A percentile compares a stretch with the other conserved stretches of the same genome.
These are phyloP conservation scores for Pseudocercospora fuligena DNA, from an alignment of 2,329 filamentous ascomycete genomes.

Conservation along the genomic window DNA sequence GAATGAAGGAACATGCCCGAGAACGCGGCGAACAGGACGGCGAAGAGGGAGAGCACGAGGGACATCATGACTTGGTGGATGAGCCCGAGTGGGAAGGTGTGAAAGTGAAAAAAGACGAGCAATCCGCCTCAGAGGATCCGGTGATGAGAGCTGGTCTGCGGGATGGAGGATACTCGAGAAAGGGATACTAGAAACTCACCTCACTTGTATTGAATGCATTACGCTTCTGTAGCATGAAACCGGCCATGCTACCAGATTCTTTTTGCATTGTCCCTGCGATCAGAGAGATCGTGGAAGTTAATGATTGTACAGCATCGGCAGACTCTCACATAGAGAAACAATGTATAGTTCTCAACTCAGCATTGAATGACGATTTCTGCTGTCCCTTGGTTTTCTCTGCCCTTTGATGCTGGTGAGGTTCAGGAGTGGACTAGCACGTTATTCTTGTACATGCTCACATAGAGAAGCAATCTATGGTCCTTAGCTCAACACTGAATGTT, in stretches of 20 bases:
- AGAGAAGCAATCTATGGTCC: neutral
- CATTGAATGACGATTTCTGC: no score
- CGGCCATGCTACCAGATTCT: neutral
- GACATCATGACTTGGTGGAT: constrained; percentile 41
- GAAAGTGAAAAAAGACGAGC: constrained; percentile 36
- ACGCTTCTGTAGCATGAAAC: neutral
- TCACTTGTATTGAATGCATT: neutral
- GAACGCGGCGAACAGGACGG: constrained; percentile 30
- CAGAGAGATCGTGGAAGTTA: neutral
- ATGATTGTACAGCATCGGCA: neutral
- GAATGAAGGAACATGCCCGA: constrained; percentile 43
- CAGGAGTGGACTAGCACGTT: neutral
- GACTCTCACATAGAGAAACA: neutral
- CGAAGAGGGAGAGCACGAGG: constrained; percentile 37
- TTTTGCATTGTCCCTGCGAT: neutral
- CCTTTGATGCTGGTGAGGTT: no score
- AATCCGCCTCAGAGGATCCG: constrained; percentile 15
- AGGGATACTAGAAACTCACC: neutral
- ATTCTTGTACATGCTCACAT: neutral
- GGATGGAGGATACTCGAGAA: neutral
- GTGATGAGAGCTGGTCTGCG: constrained; percentile 1
- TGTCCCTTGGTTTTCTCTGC: no score
- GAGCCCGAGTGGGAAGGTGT: constrained; percentile 40
- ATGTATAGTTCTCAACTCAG: constrained; percentile 3
- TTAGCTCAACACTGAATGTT: neutral